phyloP scores from a whole-genome alignment of 208 protist genomes.

The Angomonas deanei region DNA sequence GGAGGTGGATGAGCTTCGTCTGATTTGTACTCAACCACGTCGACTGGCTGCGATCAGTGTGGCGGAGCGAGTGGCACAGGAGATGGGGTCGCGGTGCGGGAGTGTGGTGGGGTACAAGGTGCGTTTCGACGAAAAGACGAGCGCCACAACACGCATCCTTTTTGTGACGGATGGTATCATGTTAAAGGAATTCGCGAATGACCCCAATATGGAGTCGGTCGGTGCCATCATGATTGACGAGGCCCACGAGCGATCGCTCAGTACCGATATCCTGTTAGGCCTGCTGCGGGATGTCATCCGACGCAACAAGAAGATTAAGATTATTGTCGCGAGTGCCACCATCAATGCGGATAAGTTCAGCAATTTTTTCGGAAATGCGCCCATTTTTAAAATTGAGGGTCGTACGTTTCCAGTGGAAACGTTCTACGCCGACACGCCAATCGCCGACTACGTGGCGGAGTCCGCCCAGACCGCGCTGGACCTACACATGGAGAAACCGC shows the following conservation, averaged over 20 bases:
- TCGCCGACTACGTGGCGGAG: constrained; percentile 97
- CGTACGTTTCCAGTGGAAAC: constrained; percentile 97
- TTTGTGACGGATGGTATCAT: constrained; percentile 99
- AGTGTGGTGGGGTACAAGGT: constrained; percentile 95
- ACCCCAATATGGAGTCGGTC: constrained; percentile 92
- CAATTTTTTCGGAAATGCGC: constrained; percentile 94
- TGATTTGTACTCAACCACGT: constrained; percentile 98
- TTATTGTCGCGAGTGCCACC: constrained; percentile 98
- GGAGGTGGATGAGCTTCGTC: constrained; percentile 39
- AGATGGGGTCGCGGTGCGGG: constrained; percentile 85
- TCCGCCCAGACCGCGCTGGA: constrained; percentile 92
- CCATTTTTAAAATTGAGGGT: constrained; percentile 94
- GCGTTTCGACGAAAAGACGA: constrained; percentile 96
- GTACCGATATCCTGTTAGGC: constrained; percentile 91
- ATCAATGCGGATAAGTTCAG: constrained; percentile 98
- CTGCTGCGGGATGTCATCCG: constrained; percentile 80
- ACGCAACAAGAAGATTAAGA: constrained; percentile 86
- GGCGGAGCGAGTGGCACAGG: constrained; percentile 96
- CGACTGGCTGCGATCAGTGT: constrained; percentile 99
- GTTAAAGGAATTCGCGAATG: constrained; percentile 94
- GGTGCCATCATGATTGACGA: constrained; percentile 99
- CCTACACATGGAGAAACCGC: constrained; percentile 84
- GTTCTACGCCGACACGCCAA: constrained; percentile 88
- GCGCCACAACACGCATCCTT: constrained; percentile 84
- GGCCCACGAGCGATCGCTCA: constrained; percentile 96